These are phyloP conservation scores for Aspergillus texensis DNA, from an alignment of 2,329 filamentous ascomycete genomes.

Conservation along the genomic window DNA sequence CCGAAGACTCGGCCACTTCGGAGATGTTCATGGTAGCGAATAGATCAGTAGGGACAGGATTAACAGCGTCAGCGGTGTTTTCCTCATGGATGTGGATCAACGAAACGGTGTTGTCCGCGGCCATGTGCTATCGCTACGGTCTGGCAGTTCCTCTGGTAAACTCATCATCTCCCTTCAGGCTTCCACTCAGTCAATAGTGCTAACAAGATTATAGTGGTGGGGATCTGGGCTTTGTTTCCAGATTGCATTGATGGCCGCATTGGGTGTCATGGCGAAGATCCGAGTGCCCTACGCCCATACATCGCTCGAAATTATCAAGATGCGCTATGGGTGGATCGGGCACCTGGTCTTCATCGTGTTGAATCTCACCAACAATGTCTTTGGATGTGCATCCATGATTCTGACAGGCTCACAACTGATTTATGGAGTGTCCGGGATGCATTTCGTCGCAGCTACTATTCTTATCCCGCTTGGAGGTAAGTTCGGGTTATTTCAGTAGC, in stretches of 20 bases:
- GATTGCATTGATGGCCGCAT: slow-evolving; percentile 53
- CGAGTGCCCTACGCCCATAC: slow-evolving; percentile 56
- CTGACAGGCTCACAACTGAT: slow-evolving; percentile 50
- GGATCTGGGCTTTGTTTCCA: slow-evolving; percentile 49
- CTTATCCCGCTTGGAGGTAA: slow-evolving; percentile 51
- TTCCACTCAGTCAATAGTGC: not conserved
- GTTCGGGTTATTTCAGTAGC: slow-evolving; percentile 6
- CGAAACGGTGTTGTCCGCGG: slow-evolving; percentile 38
- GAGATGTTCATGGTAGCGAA: slow-evolving; percentile 47
- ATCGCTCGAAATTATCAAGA: slow-evolving; percentile 53
- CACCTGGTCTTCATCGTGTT: slow-evolving; percentile 47
- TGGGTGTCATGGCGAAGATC: slow-evolving; percentile 54
- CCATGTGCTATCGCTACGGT: slow-evolving; percentile 39
- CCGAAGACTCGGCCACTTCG: slow-evolving; percentile 42
- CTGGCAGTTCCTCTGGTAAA: slow-evolving; percentile 39
- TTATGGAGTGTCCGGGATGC: slow-evolving; percentile 52
- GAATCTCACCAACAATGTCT: slow-evolving; percentile 48
- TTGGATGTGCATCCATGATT: slow-evolving; percentile 52
- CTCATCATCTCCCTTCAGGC: not conserved
- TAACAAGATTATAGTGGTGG: slow-evolving; percentile 33
- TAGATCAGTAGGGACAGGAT: slow-evolving; percentile 39
- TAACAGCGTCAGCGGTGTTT: slow-evolving; percentile 42
- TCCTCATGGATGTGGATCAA: slow-evolving; percentile 46
- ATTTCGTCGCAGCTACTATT: slow-evolving; percentile 51
- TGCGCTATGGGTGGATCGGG: slow-evolving; percentile 49